Conservation (phyloP, 805 yeast genomes). For the Wickerhamomyces tratensis region DNA sequence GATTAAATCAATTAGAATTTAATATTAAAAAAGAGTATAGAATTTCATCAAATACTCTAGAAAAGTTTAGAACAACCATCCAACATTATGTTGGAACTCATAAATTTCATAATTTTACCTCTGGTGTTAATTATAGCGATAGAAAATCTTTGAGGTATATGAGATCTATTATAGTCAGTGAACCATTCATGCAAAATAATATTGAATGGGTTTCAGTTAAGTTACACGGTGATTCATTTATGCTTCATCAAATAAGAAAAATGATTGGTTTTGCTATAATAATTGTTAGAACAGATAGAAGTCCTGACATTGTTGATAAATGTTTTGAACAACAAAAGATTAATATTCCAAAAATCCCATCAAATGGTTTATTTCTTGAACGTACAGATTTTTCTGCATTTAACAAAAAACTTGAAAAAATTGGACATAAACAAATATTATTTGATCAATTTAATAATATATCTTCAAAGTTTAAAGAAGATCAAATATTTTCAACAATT, state of each 20-base stretch:
- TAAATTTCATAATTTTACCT: slow-evolving; percentile 83
- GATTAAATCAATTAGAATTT: slow-evolving; percentile 55
- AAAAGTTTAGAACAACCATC: slow-evolving; percentile 58
- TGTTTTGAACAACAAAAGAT: slow-evolving; percentile 68
- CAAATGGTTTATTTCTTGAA: slow-evolving; percentile 83
- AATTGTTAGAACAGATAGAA: slow-evolving; percentile 79
- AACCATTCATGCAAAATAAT: slow-evolving; percentile 84
- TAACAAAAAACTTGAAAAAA: slow-evolving; percentile 57
- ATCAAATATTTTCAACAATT: slow-evolving; percentile 84
- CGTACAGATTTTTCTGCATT: slow-evolving; percentile 86
- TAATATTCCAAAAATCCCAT: slow-evolving; percentile 96
- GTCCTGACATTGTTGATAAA: slow-evolving; percentile 61
- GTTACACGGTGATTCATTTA: slow-evolving; percentile 96
- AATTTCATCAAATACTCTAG: slow-evolving; percentile 51
- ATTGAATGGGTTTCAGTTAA: slow-evolving; percentile 96
- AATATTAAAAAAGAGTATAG: slow-evolving; percentile 60
- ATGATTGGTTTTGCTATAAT: slow-evolving; percentile 95
- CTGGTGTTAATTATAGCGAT: slow-evolving; percentile 72
- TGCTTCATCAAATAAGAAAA: slow-evolving; percentile 96
- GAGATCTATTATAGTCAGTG: slow-evolving; percentile 69
- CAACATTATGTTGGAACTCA: slow-evolving; percentile 75
- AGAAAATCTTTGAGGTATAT: slow-evolving; percentile 78
- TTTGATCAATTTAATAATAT: slow-evolving; percentile 56
- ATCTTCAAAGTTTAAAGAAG: slow-evolving; percentile 81
- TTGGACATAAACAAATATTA: slow-evolving; percentile 69